Base-by-base conservation (phyloP, 192 early-diverging fungal genomes). In the Coemansia brasiliensis region DNA sequence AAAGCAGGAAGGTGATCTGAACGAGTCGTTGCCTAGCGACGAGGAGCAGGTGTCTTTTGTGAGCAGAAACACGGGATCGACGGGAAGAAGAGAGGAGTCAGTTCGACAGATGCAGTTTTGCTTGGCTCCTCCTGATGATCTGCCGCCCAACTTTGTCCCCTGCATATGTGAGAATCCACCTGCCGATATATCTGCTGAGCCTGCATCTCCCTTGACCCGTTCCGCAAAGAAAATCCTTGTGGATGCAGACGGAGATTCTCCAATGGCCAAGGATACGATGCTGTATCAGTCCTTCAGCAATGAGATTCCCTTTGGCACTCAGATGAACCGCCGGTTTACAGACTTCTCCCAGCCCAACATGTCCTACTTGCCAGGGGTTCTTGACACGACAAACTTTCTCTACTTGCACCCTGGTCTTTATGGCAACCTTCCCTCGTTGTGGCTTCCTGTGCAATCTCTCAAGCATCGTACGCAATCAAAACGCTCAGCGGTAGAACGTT, bases 291-390 rank as follows among this genome's bases (percentile, higher is more conserved):
- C 32, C 25, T 40, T 39, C 5, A 61, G 53, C 48, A 53, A 44
- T 21, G 74, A 78, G 42, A 29, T 72, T 2, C 74, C 74, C 5
- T 46, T 59, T 42, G 74, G 74, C 26, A 71, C 61, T 0, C 59
- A 46, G 38, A 71, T 63, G 57, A 67, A 72, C 43, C 43, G 68
- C 26, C 52, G 59, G 16, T 49, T 52, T 37, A 78, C 74, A 0
- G 69, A 78, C 38, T 78, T 78, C 35, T 38, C 68, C 32, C 74
- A 78, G 20, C 59, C 68, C 24, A 70, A 70, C 43, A 59, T 58
- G 45, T 63, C 74, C 15, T 63, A 57, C 11, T 21, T 72, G n/a
- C 7, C 26, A 3, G 74, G 74, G 0, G 39, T 78, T 1, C 18
- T 78, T 4, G 74, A 78, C 48, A 61, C 74, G 0, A 78, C 74